Base-by-base conservation (phyloP, 495 filamentous ascomycete species). In the Chaetomidium leptoderma region DNA sequence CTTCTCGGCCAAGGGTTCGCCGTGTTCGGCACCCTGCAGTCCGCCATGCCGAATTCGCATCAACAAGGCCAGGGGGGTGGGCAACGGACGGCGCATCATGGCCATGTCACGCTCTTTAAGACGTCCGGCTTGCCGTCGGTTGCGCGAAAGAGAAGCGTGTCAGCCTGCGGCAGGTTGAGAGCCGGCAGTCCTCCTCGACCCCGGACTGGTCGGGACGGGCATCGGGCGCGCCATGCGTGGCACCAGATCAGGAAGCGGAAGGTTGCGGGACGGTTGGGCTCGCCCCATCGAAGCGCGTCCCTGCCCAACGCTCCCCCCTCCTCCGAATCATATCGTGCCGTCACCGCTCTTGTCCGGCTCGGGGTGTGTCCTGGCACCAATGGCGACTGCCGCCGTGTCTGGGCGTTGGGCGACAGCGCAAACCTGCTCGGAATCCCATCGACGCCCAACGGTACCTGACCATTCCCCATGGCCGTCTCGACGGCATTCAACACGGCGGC, bases 381-480 rank as follows among this genome's bases (percentile, higher is more conserved):
- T 70, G 44, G 48, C 40, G 9, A 23, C 37, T 40, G 33, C 47
- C 35, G 46, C 39, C 36, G 19, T 30, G 27, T 48, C 44, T 57
- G 57, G 56, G 55, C 55, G 46, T 68, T 62, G 65, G 66, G 59
- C 66, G 47, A 63, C 66, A 64, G 56, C 60, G 60, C 62, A 63
- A 48, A 40, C 45, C 53, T 23, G 35, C 57, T 40, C 40, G 29
- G 49, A 53, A 58, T 56, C 29, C 42, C 59, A 55, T 64, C 46
- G 56, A 55, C 55, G 65, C 67, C 67, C 65, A 69, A 67, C 67
- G 67, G 48, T 58, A 61, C 65, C 66, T 54, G 59, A 63, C 62
- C 56, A 37, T 46, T 33, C 23, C 36, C 14, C 23, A 43, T 26
- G 24, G 21, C 53, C 33, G 29, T 14, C 27, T 43, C 16, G 33